Evolutionary conservation across 116 monocot genomes (phyloP).

Genomic region (Posidonia oceanica): DNA sequence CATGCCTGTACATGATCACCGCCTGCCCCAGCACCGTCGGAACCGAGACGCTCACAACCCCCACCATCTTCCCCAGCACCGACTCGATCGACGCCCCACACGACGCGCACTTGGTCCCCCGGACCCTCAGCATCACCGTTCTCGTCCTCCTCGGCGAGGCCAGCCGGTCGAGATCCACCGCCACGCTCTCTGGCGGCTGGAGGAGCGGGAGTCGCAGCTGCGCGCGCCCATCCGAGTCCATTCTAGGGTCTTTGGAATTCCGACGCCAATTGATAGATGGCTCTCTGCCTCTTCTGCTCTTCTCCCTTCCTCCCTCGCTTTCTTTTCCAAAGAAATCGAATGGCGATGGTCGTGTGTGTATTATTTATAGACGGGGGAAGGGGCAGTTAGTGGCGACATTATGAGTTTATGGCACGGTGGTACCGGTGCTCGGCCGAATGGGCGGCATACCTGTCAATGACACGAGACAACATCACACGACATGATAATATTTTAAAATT

Average conservation of each 20-base stretch:
- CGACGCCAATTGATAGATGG: too few relatives aligned
- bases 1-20: conserved; percentile 38
- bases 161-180: conserved; percentile 10
- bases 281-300: too few relatives aligned
- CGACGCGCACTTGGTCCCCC: conserved; percentile 54
- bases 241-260: background rate
- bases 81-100: conserved; percentile 60
- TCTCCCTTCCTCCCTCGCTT: too few relatives aligned
- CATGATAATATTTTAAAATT: too few relatives aligned
- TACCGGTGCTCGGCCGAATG: too few relatives aligned
- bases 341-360: too few relatives aligned
- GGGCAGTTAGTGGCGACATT: too few relatives aligned
- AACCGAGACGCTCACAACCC: conserved; percentile 48
- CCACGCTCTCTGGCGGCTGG: conserved; percentile 8
- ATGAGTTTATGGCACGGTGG: too few relatives aligned
- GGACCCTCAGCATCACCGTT: conserved; percentile 45
- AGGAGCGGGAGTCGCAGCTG: conserved; percentile 40
- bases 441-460: too few relatives aligned
- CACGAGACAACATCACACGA: too few relatives aligned
- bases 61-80: conserved; percentile 31
- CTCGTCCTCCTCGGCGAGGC: conserved; percentile 18
- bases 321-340: too few relatives aligned
- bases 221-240: conserved; percentile 30
- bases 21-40: conserved; percentile 65
- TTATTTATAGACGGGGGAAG: too few relatives aligned